Evolutionary conservation across 805 yeast species (phyloP).

Genomic region (Kodamaea hsintzibuensis): DNA sequence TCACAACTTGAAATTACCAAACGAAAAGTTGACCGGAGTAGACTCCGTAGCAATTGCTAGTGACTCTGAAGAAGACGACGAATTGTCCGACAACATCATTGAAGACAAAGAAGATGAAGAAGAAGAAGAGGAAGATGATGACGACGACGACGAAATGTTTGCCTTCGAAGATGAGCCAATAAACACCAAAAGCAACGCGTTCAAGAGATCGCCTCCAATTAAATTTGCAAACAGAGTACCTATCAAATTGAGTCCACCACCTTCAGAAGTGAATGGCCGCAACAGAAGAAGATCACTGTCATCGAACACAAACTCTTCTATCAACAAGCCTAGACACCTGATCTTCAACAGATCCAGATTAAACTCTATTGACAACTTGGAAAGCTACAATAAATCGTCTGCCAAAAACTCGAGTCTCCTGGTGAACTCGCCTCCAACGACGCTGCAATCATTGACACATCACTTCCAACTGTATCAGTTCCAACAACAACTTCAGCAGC

Average conservation of each 20-base stretch:
- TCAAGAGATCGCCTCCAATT: constrained; percentile 33
- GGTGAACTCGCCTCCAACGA: constrained; percentile 38
- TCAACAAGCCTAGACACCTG: constrained; percentile 22
- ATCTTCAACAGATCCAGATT: constrained; percentile 40
- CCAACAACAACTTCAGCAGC: background rate
- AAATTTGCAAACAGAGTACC: constrained; percentile 47
- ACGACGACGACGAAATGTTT: constrained; percentile 23
- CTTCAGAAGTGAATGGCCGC: constrained; percentile 16
- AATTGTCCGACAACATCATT: constrained; percentile 27
- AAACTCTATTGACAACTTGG: constrained; percentile 44
- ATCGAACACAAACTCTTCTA: constrained; percentile 18
- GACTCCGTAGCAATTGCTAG: constrained; percentile 25
- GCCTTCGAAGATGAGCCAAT: constrained; percentile 26
- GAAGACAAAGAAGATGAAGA: constrained; percentile 34
- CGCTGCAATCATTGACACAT: constrained; percentile 24
- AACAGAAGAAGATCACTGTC: constrained; percentile 32
- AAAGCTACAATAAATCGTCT: constrained; percentile 42
- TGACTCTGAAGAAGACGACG: constrained; percentile 33
- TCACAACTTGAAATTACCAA: constrained; percentile 50
- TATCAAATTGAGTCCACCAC: constrained; percentile 39
- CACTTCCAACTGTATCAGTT: constrained; percentile 9
- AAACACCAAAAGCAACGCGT: constrained; percentile 10
- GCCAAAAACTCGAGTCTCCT: constrained; percentile 37
- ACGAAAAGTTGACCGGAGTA: constrained; percentile 10
- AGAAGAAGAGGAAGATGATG: constrained; percentile 29